Base-by-base conservation (phyloP, 2,329 filamentous ascomycete species). In the Fusarium sp. region DNA sequence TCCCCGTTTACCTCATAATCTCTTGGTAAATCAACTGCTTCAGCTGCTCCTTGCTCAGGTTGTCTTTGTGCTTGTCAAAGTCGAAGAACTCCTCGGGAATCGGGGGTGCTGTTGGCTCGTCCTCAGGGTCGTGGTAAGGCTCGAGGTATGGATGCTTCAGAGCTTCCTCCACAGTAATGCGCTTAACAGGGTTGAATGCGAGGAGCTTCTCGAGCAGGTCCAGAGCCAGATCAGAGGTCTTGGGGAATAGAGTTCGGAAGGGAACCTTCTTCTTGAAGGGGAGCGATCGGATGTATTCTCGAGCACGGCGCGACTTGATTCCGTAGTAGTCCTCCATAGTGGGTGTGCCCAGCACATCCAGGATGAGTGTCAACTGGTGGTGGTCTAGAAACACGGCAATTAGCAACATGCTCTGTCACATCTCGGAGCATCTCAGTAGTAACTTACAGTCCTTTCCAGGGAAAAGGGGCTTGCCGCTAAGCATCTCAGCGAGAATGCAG, bases 311-410 rank as follows among this genome's bases (percentile, higher is more conserved):
- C 53, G 96, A 98, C 83, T 99, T 99, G 88, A 99, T 99, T 69
- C 96, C 96, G 75, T 99, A 99, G 86, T 99, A 99, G 79, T 99
- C 96, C 80, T 99, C 96, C 96, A 99, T 99, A 14, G 96, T 99
- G 4, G 96, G 96, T 4, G 96, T 99, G 68, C 96, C 96, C 61
- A 99, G 91, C 50, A 99, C 95, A 74, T 99, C 96, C 70, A 99
- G 86, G 76, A 99, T 99, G 65, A 99, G 86, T 8, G 96, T 99
- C 74, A 99, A 84, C 82, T 99, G 96, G 82, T 99, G 96, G 81
- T 99, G 96, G 78, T 99, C 93, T 97, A 71, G 24, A 17, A 30
- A 9, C n/a, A 20, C 21, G 14, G 14, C 20, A 49, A 57, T 65
- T n/a, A 64, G 65, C 10, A 59, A 38, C 26, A 53, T n/a, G 23